phyloP scores from a whole-genome alignment of 2,329 filamentous ascomycete genomes.

The Cytospora piceae region DNA sequence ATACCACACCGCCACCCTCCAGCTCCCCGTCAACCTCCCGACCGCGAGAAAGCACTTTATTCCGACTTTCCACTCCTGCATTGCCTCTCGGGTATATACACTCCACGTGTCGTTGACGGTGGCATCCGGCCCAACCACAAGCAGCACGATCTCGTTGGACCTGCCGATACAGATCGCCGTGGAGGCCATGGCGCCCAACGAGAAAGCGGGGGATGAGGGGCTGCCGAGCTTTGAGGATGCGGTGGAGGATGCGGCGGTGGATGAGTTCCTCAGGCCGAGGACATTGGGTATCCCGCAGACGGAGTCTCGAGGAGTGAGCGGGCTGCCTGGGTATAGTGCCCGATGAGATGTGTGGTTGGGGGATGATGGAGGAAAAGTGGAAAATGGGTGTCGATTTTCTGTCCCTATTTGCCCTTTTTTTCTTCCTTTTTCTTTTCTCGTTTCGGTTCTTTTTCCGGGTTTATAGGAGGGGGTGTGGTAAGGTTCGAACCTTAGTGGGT shows the following conservation, averaged over 20 bases:
- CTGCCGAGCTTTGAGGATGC: constrained; percentile 56
- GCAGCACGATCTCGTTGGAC: constrained; percentile 48
- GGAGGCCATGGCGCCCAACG: constrained; percentile 34
- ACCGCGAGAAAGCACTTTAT: constrained; percentile 53
- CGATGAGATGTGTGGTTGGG: neutral
- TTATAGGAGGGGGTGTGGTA: too few species aligned
- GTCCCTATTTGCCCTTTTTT: neutral
- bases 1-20: constrained; percentile 47
- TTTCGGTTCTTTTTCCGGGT: too few species aligned
- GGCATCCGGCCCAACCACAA: constrained; percentile 43
- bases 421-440: too few species aligned
- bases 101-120: constrained; percentile 50
- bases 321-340: constrained; percentile 37
- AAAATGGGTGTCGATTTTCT: neutral
- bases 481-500: too few species aligned
- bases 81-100: constrained; percentile 59
- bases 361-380: neutral
- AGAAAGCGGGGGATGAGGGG: constrained; percentile 32
- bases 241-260: constrained; percentile 50
- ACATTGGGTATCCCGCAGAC: constrained; percentile 42
- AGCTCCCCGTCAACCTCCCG: constrained; percentile 54
- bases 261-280: constrained; percentile 49
- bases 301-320: constrained; percentile 33
- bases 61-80: constrained; percentile 62
- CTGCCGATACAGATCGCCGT: constrained; percentile 55